Conservation (phyloP, 495 filamentous ascomycete species). For the Aspergillus egyptiacus region DNA sequence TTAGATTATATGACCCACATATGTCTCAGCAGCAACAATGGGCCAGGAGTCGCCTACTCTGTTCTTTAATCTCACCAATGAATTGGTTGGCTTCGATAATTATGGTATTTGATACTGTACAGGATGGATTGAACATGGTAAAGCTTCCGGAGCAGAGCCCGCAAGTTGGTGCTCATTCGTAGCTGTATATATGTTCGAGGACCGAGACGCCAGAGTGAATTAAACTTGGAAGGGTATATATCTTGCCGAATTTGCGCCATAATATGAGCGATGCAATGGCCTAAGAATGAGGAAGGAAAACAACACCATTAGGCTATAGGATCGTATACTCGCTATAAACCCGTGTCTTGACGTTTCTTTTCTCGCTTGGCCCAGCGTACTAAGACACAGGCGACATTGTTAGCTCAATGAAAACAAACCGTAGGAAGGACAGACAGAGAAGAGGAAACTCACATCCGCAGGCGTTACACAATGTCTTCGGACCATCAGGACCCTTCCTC, state of each 20-base stretch:
- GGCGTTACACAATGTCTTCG: constrained; percentile 96
- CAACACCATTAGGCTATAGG: neutral
- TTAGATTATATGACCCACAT: no score
- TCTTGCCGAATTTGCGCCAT: neutral
- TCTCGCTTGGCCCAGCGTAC: constrained; percentile 75
- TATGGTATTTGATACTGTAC: neutral
- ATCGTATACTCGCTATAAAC: neutral
- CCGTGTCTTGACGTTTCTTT: constrained; percentile 52
- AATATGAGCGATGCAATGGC: neutral
- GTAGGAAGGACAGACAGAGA: neutral
- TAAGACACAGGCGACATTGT: constrained; percentile 12
- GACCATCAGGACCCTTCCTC: constrained; percentile 89
- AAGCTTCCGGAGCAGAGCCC: neutral
- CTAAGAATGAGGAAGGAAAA: neutral
- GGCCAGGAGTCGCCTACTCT: neutral
- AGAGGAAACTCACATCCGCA: constrained; percentile 61
- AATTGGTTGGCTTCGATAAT: neutral
- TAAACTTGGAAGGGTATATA: no score
- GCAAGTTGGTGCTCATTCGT: no score
- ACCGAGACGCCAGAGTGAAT: no score
- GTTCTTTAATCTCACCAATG: constrained; percentile 2
- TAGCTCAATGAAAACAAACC: neutral
- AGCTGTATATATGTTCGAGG: no score
- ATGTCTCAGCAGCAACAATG: constrained; percentile 1
- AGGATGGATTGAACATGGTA: constrained; percentile 1